Evolutionary conservation across 2,329 filamentous ascomycete genomes (phyloP), one percentile per base, ranked within the genome.

Genomic region (Monilinia fructigena): DNA sequence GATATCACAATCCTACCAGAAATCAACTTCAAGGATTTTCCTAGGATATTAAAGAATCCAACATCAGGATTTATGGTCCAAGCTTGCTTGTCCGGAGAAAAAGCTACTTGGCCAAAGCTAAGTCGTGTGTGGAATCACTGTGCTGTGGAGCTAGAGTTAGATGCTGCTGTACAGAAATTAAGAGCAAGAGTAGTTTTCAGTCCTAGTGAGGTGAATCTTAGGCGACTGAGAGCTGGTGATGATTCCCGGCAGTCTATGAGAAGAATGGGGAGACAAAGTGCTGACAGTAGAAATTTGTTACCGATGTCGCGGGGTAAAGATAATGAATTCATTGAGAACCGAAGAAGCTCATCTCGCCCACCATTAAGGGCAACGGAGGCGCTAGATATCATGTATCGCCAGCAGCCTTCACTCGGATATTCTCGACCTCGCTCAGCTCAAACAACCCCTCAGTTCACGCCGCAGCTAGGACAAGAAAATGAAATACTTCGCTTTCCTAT

Each of bases 1-100:
- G 93, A 98, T 77, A 97, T 98, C 75, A 98, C 93, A 55, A 97
- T 98, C 64, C 82, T 96, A 42, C 93, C 93, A 0, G 87, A 92
- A 64, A 89, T 96, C 67, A 85, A 85, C 5, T 86, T 90, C 63
- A 83, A 87, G 10, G 89, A 96, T 69, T 85, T 96, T 28, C 89
- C 90, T 0, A 84, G 85, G 11, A 87, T 97, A 35, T 81, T 98
- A 55, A 89, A 85, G 69, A 98, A 98, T 67, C 94, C 94, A 1
- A 93, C 90, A 0, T 80, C 87, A 0, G 91, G 93, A 5, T 98
- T 96, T 76, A 96, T 98, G 91, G 77, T 89, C 6, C 84, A 89
- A 56, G 89, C 91, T 11, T 90, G 90, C 73, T 80, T 92, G 8
- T 84, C 86, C 35, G 94, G 94, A 8, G 91, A 97, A 77, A 84